Base-by-base conservation (phyloP, 768 basidiomycete species). In the Termitomyces sp. region DNA sequence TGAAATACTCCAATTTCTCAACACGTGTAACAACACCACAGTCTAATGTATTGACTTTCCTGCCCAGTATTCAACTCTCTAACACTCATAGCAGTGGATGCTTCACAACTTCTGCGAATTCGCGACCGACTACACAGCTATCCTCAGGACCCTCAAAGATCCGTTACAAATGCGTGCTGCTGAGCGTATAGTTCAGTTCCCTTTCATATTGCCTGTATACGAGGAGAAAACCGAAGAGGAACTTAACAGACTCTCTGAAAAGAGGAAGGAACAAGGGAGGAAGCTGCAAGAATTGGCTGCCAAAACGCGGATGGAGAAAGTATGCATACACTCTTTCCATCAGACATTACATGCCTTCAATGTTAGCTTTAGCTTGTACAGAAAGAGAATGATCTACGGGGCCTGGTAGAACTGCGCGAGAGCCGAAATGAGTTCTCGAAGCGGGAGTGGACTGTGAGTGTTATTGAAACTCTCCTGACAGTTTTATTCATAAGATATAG, bases 201-300 rank as follows among this genome's bases (percentile, higher is more conserved):
- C 96, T 0, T 98, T 86, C 67, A 74, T 82, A 0, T 73, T 83
- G 53, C 78, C 80, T 11, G 79, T 81, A 1, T 71, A 79, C 1
- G 88, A 92, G 42, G 92, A 94, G 70, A 97, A 95, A 73, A 89
- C 91, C 0, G 93, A 95, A 63, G 96, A 98, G 65, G 95, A 98
- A 67, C 71, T 97, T 0, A 82, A 85, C 4, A 80, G 85, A 37
- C 81, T 87, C 39, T 77, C 88, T 1, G 95, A 98, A 71, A 88
- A 84, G 70, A 75, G 89, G 57, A 86, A 82, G 68, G 95, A 98
- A 71, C 90, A 94, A 66, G 95, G 93, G 0, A 81, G 84, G 57
- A 87, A 92, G 67, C 70, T 99, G 53, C 95, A 97, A 72, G 95
- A 98, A 70, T 82, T 95, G 64, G 93, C 94, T 30, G 89, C 91